These are phyloP conservation scores for Cytospora piceae DNA, from an alignment of 2,329 filamentous ascomycete genomes.

Conservation along the genomic window DNA sequence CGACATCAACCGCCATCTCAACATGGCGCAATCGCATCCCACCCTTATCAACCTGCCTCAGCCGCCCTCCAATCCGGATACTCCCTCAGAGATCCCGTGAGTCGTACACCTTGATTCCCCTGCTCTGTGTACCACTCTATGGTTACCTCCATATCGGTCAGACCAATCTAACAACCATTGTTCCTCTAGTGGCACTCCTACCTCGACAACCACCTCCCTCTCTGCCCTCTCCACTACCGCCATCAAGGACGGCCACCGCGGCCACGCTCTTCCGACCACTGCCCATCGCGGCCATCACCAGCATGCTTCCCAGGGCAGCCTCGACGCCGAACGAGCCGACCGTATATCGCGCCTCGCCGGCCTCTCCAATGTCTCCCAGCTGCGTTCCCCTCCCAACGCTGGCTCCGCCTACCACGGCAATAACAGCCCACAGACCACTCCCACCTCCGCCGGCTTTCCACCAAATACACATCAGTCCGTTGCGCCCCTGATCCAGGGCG, in stretches of 20 bases:
- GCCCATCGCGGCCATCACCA: slow-evolving; percentile 61
- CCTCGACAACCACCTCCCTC: slow-evolving; percentile 88
- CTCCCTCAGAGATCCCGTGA: slow-evolving; percentile 88
- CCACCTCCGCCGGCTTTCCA: slow-evolving; percentile 53
- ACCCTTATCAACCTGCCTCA: slow-evolving; percentile 85
- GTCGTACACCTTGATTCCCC: slow-evolving; percentile 40
- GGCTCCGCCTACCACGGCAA: slow-evolving; percentile 40
- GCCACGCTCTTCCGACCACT: slow-evolving; percentile 68
- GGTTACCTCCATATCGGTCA: not conserved
- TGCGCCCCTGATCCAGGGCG: slow-evolving; percentile 38
- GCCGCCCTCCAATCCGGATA: slow-evolving; percentile 79
- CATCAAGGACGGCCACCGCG: slow-evolving; percentile 94
- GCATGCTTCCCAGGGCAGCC: slow-evolving; percentile 68
- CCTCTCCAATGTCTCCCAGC: slow-evolving; percentile 84
- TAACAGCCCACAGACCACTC: slow-evolving; percentile 51
- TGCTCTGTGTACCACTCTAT: not conserved
- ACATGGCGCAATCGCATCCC: slow-evolving; percentile 49
- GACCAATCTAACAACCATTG: not conserved
- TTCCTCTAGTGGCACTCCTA: slow-evolving; percentile 79
- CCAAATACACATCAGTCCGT: slow-evolving; percentile 35
- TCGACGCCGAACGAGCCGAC: slow-evolving; percentile 90
- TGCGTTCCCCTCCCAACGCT: slow-evolving; percentile 55
- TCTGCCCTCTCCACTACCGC: slow-evolving; percentile 91
- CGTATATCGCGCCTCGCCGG: slow-evolving; percentile 93
- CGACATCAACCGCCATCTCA: slow-evolving; percentile 23